A percentile compares a stretch with the other conserved stretches of the same genome.
Evolutionary conservation across 1,284 basidiomycete genomes (phyloP).

Genomic region (Stygiomarasmius scandens): DNA sequence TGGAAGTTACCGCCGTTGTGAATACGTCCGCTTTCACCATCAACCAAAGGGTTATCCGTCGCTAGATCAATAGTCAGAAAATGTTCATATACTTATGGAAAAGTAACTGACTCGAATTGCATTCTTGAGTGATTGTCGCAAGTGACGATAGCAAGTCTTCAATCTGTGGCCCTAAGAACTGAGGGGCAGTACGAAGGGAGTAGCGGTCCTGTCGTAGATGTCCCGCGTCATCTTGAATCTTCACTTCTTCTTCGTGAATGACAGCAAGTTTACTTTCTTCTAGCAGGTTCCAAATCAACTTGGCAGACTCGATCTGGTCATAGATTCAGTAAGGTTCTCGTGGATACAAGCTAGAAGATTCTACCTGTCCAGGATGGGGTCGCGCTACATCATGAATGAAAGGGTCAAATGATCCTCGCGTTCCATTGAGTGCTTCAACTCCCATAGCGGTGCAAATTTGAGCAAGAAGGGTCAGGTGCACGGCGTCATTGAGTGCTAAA

Average conservation of each 20-base stretch:
- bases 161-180: constrained; percentile 86
- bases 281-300: constrained; percentile 69
- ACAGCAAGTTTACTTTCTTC: constrained; percentile 72
- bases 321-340: constrained; percentile 8
- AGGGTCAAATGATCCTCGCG: constrained; percentile 72
- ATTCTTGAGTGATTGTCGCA: constrained; percentile 71
- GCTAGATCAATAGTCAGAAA: constrained; percentile 38
- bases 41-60: constrained; percentile 77
- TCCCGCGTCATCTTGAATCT: constrained; percentile 71
- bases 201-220: constrained; percentile 66
- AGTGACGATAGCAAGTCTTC: constrained; percentile 77
- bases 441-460: constrained; percentile 85
- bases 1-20: constrained; percentile 90
- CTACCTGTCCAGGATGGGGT: constrained; percentile 84
- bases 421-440: constrained; percentile 78
- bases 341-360: constrained; percentile 9
- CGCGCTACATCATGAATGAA: constrained; percentile 81
- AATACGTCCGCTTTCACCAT: constrained; percentile 64
- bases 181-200: constrained; percentile 76
- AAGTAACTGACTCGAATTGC: constrained; percentile 76
- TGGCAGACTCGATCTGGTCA: constrained; percentile 65
- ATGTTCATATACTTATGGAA: constrained; percentile 11
- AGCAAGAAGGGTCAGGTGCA: constrained; percentile 70
- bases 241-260: constrained; percentile 63
- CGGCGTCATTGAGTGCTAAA: constrained; percentile 72